Conservation (phyloP, 2,329 filamentous ascomycete species). For the Truncatella angustata region DNA sequence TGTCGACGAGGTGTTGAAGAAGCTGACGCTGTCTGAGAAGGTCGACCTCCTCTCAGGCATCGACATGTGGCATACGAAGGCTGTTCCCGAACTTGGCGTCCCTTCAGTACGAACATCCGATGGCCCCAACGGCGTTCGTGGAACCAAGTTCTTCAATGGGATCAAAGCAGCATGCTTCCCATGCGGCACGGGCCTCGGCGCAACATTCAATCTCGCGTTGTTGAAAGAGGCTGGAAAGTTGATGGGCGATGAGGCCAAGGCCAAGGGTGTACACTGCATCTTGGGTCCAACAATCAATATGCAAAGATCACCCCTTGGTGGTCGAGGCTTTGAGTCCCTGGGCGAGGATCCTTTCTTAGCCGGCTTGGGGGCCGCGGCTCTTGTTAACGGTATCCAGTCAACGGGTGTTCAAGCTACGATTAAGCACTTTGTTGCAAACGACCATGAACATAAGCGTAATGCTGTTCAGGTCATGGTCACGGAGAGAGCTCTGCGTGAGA, state of each 20-base stretch:
- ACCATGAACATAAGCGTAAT: slow-evolving; percentile 58
- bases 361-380: slow-evolving; percentile 51
- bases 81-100: slow-evolving; percentile 58
- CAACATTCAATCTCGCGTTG: slow-evolving; percentile 56
- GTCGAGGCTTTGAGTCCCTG: slow-evolving; percentile 59
- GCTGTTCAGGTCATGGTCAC: slow-evolving; percentile 54
- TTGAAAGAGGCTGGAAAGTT: slow-evolving; percentile 48
- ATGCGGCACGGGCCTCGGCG: slow-evolving; percentile 55
- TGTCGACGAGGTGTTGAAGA: slow-evolving; percentile 52
- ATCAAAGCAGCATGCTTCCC: slow-evolving; percentile 59
- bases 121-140: slow-evolving; percentile 64
- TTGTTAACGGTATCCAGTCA: slow-evolving; percentile 55
- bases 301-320: slow-evolving; percentile 58
- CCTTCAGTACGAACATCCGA: slow-evolving; percentile 66
- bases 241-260: slow-evolving; percentile 52
- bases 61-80: slow-evolving; percentile 69
- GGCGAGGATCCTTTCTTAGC: slow-evolving; percentile 57
- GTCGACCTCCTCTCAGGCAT: slow-evolving; percentile 56
- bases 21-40: slow-evolving; percentile 52
- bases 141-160: slow-evolving; percentile 67
- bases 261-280: slow-evolving; percentile 57
- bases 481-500: slow-evolving; percentile 55
- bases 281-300: slow-evolving; percentile 64
- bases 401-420: slow-evolving; percentile 55
- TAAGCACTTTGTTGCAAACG: slow-evolving; percentile 63